Evolutionary conservation across 2,329 filamentous ascomycete species (phyloP).

Genomic region (Cryoendolithus antarcticus): DNA sequence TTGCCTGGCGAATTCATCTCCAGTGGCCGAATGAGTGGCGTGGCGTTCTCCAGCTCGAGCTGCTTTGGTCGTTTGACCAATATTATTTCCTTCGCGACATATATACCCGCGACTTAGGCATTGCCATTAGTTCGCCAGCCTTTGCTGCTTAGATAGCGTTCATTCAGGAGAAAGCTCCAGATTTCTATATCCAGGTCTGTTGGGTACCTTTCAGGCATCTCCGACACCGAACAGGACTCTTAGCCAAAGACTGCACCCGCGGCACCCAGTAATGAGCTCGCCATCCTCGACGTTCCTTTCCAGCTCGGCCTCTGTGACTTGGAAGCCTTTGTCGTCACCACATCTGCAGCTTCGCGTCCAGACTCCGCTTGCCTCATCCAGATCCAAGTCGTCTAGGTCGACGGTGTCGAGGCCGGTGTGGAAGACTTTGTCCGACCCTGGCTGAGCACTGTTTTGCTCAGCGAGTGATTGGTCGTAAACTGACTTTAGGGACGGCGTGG

Average conservation of each 20-base stretch:
- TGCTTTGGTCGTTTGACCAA: no score
- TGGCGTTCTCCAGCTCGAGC: no score
- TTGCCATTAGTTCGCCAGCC: no score
- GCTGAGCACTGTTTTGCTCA: background rate
- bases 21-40: no score
- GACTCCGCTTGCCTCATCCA: conserved; percentile 23
- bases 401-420: conserved; percentile 42
- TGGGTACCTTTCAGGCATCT: conserved; percentile 16
- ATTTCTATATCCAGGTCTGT: no score
- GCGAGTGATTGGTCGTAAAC: conserved; percentile 38
- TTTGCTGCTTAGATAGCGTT: no score
- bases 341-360: conserved; percentile 48
- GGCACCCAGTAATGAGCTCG: conserved; percentile 48
- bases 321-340: conserved; percentile 44
- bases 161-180: no score
- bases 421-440: conserved; percentile 3
- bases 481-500: conserved; percentile 28
- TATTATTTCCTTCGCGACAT: no score
- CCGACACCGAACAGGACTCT: conserved; percentile 47
- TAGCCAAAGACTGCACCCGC: conserved; percentile 52
- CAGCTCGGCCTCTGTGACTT: conserved; percentile 43
- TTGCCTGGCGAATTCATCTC: no score
- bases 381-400: conserved; percentile 44
- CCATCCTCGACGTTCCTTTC: conserved; percentile 37
- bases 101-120: no score